A percentile compares a stretch with the other conserved stretches of the same genome.
Conservation (phyloP, 2,329 filamentous ascomycete species). For the Plenodomus lindquistii region DNA sequence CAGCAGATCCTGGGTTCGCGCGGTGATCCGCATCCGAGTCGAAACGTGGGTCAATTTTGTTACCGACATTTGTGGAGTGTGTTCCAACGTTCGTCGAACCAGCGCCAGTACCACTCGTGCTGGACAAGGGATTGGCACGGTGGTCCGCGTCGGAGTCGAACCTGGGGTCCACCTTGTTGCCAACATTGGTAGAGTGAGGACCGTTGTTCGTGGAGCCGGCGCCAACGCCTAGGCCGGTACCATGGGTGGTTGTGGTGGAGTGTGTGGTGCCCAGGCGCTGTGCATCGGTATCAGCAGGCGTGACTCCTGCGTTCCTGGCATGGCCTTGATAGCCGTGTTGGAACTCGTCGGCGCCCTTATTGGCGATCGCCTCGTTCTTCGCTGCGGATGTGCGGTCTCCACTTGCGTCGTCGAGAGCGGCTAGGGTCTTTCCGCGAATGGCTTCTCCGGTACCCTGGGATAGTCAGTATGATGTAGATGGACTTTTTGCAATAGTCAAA, state of each 20-base stretch:
- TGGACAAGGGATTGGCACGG: conserved; percentile 17
- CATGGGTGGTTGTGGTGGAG: conserved; percentile 5
- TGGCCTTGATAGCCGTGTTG: conserved; percentile 38
- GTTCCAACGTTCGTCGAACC: conserved; percentile 32
- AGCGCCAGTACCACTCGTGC: conserved; percentile 13
- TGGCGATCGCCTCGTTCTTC: conserved; percentile 39
- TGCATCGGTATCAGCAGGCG: conserved; percentile 28
- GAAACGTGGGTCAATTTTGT: conserved; percentile 41
- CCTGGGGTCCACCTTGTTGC: conserved; percentile 39
- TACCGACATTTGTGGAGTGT: conserved; percentile 33
- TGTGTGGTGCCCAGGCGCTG: conserved; percentile 24
- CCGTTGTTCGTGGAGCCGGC: conserved; percentile 33
- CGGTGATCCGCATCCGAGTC: conserved; percentile 27
- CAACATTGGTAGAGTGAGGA: conserved; percentile 34
- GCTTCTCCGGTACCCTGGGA: conserved; percentile 44
- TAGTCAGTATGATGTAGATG: conserved; percentile 9
- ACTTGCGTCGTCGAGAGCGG: conserved; percentile 37
- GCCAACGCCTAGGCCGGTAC: too few relatives aligned
- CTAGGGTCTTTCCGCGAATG: conserved; percentile 45
- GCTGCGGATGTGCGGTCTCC: conserved; percentile 33
- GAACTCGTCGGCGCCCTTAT: conserved; percentile 41
- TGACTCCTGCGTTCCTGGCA: conserved; percentile 34
- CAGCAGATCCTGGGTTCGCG: conserved; percentile 15
- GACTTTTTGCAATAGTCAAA: not conserved
- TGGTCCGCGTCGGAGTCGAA: conserved; percentile 33